Evolutionary conservation across 163 green algal genomes (phyloP), one percentile per base, ranked within the genome.

Genomic region (Prototheca wickerhamii): DNA sequence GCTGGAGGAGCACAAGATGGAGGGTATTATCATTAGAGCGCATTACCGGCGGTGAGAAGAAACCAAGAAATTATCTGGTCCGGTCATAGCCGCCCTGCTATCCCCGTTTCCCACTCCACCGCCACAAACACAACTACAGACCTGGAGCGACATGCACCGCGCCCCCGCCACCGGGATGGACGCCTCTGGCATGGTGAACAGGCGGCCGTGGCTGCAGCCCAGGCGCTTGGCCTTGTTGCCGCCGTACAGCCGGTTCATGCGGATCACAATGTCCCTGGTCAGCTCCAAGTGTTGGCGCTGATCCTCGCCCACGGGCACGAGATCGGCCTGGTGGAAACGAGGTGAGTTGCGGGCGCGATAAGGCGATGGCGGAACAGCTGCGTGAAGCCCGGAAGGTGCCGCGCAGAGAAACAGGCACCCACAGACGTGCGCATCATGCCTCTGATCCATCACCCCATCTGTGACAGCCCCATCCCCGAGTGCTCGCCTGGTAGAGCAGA

Each of bases 241-340:
- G 28, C 91, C 91, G 71, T 85, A 98, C 67, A 84, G 58, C 23
- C 72, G 59, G 83, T 98, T 98, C 43, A 95, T 72, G n/a, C 88
- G 80, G 68, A 85, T 83, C 15, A 91, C 92, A n/a, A 99, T 80
- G 76, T 98, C 90, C 2, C 93, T 77, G 0, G 93, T 84, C 32
- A 99, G 82, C 87, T 99, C 93, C 49, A 99, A 72, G 80, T 99
- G 93, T 85, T 98, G 92, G 76, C 87, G 87, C 82, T 99, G 92
- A 64, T 98, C 93, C 72, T 97, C 93, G 4, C 91, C 92, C 51
- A 98, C 94, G 2, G 93, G 93, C 49, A 99, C 93, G 23, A 97
- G 73, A 68, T 98, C 91, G 25, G 89, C 80, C 84, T 94, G 84
- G n/a, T n/a, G n/a, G n/a, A n/a, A n/a, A n/a, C n/a, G n/a, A 37